Conservation (phyloP, 2,329 filamentous ascomycete species). For the Phoma sp. region DNA sequence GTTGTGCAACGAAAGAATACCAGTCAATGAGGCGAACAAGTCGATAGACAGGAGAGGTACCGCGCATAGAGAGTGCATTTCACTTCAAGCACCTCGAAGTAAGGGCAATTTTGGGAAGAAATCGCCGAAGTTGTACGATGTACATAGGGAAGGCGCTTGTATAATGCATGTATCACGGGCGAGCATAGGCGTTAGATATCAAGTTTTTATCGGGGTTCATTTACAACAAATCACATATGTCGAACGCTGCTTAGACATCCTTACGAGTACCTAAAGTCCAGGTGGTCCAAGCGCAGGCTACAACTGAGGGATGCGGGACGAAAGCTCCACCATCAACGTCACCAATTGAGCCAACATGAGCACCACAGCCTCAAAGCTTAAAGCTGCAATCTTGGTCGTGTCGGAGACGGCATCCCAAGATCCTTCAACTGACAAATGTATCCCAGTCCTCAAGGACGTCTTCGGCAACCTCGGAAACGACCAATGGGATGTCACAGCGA, state of each 20-base stretch:
- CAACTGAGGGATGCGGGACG: slow-evolving; percentile 23
- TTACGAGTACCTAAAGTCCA: slow-evolving; percentile 8
- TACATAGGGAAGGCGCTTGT: slow-evolving; percentile 44
- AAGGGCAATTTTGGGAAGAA: slow-evolving; percentile 2
- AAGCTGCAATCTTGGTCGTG: slow-evolving; percentile 81
- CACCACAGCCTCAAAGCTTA: slow-evolving; percentile 59
- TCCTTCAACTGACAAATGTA: slow-evolving; percentile 78
- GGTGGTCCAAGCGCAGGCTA: slow-evolving; percentile 31
- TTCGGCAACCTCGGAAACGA: slow-evolving; percentile 71
- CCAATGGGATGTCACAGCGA: slow-evolving; percentile 74
- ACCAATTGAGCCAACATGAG: slow-evolving; percentile 35
- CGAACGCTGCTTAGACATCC: slow-evolving; percentile 4
- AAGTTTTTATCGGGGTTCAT: slow-evolving; percentile 19
- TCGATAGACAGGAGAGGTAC: neutral
- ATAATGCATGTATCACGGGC: slow-evolving; percentile 50
- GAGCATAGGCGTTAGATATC: slow-evolving; percentile 37
- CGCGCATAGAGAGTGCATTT: slow-evolving; percentile 5
- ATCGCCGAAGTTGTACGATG: slow-evolving; percentile 33
- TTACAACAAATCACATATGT: neutral
- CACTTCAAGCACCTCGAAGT: slow-evolving; percentile 18
- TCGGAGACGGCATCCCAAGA: slow-evolving; percentile 89
- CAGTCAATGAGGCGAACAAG: neutral
- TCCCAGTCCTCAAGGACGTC: slow-evolving; percentile 70
- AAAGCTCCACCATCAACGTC: slow-evolving; percentile 28
- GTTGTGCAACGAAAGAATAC: neutral